Conservation (phyloP, 2,329 filamentous ascomycete species). For the Xenoacremonium recifei region DNA sequence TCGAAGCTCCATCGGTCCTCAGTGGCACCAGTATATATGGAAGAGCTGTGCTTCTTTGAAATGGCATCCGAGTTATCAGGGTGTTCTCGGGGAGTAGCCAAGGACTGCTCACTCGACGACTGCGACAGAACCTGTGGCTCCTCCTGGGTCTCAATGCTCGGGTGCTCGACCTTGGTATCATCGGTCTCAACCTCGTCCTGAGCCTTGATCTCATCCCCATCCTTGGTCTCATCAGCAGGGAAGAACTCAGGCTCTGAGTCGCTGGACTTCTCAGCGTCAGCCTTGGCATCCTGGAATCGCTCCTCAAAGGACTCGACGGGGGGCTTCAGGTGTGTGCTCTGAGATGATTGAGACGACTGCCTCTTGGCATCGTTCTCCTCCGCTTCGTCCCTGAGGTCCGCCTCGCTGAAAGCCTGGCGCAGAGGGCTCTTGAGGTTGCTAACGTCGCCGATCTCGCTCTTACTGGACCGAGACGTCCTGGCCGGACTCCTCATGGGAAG, state of each 20-base stretch:
- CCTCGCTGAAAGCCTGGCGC: conserved; percentile 45
- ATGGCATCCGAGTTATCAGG: conserved; percentile 28
- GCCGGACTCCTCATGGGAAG: conserved; percentile 76
- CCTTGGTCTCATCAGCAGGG: conserved; percentile 15
- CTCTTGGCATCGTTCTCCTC: conserved; percentile 17
- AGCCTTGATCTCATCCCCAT: conserved; percentile 1
- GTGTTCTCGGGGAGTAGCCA: conserved; percentile 16
- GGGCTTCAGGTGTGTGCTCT: conserved; percentile 17
- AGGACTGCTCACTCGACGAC: conserved; percentile 2
- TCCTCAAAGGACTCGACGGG: conserved; percentile 11
- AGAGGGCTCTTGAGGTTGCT: conserved; percentile 48
- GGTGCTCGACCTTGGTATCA: conserved; percentile 2
- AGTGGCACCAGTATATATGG: conserved; percentile 35
- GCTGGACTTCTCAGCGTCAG: conserved; percentile 5
- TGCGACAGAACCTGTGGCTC: conserved; percentile 11
- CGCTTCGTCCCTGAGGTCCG: conserved; percentile 24
- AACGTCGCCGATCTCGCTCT: conserved; percentile 59
- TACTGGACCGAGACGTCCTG: conserved; percentile 52
- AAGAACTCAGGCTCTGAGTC: conserved; percentile 22
- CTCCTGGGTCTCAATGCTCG: conserved; percentile 6
- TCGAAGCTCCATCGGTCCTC: conserved; percentile 38
- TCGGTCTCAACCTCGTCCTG: conserved; percentile 4
- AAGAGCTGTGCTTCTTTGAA: conserved; percentile 36
- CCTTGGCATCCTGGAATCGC: not conserved
- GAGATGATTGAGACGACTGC: conserved; percentile 19